Percentiles rank a stretch among this genome's conserved stretches.
These are phyloP conservation scores for Saccharomyces uvarum DNA, from an alignment of 1,139 yeast species.

Conservation along the genomic window DNA sequence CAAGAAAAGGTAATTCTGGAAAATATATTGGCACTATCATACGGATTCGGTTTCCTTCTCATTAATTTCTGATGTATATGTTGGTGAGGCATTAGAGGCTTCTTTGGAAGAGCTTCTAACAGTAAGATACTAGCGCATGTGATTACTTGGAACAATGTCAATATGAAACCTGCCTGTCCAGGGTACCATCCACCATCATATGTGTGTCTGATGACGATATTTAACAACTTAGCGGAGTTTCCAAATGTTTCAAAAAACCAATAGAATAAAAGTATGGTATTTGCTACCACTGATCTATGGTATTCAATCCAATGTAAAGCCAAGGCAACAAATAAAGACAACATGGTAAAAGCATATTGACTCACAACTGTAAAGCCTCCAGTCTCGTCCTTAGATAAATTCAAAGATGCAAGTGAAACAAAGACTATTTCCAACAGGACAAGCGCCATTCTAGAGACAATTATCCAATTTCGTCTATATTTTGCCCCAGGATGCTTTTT, in stretches of 20 bases:
- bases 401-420: conserved; percentile 22
- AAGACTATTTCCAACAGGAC: conserved; percentile 29
- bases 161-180: conserved; percentile 35
- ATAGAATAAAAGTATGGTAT: conserved; percentile 61
- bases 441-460: conserved; percentile 31
- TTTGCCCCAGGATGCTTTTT: conserved; percentile 34
- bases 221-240: conserved; percentile 40
- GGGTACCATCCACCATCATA: conserved; percentile 28
- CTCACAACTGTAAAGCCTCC: conserved; percentile 25
- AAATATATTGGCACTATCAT: conserved; percentile 75
- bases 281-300: conserved; percentile 55
- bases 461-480: conserved; percentile 37
- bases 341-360: conserved; percentile 25
- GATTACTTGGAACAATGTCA: conserved; percentile 43
- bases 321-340: conserved; percentile 41
- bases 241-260: conserved; percentile 57
- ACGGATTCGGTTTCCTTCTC: conserved; percentile 45
- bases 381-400: conserved; percentile 11
- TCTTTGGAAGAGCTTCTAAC: conserved; percentile 49
- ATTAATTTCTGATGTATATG: conserved; percentile 36
- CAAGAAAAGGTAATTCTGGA: conserved; percentile 76
- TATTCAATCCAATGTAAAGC: conserved; percentile 66
- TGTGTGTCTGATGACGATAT: conserved; percentile 43
- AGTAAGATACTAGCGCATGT: conserved; percentile 46
- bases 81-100: conserved; percentile 35